Conservation (phyloP, 495 filamentous ascomycete genomes). For the Penicillium pulvis region DNA sequence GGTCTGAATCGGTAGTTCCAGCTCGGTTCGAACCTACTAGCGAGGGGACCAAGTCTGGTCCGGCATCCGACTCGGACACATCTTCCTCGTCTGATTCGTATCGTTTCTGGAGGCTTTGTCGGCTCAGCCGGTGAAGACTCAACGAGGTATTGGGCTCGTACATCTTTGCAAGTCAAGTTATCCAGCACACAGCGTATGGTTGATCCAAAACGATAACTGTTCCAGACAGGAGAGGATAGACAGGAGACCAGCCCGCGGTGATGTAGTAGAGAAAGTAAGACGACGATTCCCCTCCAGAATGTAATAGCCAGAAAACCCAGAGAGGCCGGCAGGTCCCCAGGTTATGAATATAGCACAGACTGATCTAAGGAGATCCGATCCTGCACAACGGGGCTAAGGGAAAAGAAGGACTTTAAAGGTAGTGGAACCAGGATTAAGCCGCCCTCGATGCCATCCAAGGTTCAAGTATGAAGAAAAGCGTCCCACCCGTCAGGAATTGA, state of each 20-base stretch:
- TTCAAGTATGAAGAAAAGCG: slow-evolving; percentile 14
- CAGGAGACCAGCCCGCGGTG: slow-evolving; percentile 7
- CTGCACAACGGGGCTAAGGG: slow-evolving; percentile 10
- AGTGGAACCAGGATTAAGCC: slow-evolving; percentile 23
- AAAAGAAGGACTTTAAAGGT: slow-evolving; percentile 21
- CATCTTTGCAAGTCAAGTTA: slow-evolving; percentile 25
- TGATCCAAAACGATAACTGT: slow-evolving; percentile 5
- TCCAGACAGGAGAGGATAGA: slow-evolving; percentile 8
- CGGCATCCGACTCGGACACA: slow-evolving; percentile 43
- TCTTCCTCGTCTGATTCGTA: slow-evolving; percentile 52
- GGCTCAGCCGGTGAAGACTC: slow-evolving; percentile 39
- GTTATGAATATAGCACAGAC: slow-evolving; percentile 13
- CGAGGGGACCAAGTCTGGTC: slow-evolving; percentile 38
- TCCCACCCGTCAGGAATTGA: slow-evolving; percentile 23
- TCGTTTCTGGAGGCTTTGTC: slow-evolving; percentile 37
- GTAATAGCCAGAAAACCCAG: background rate
- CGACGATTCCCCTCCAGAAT: too few relatives aligned
- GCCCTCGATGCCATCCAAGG: slow-evolving; percentile 17
- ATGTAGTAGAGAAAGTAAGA: background rate
- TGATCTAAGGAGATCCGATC: slow-evolving; percentile 21
- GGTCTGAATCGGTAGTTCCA: slow-evolving; percentile 32
- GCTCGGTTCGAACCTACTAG: slow-evolving; percentile 32
- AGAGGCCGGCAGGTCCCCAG: slow-evolving; percentile 8
- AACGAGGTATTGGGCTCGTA: slow-evolving; percentile 33
- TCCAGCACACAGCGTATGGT: background rate